Evolutionary conservation across 2,329 filamentous ascomycete genomes (phyloP).

Genomic region (Apiospora phragmitis): DNA sequence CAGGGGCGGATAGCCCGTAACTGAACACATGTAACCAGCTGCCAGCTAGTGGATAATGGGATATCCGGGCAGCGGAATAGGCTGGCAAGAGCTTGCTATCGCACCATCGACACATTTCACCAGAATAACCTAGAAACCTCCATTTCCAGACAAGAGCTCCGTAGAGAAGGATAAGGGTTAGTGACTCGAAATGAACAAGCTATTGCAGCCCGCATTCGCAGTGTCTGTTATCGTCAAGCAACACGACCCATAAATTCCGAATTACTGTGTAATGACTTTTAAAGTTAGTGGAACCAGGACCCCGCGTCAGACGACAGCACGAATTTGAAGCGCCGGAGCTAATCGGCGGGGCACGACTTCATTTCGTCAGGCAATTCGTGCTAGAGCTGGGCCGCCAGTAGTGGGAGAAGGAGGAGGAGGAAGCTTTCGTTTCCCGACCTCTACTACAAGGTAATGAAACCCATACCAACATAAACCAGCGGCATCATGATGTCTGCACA

Average conservation of each 20-base stretch:
- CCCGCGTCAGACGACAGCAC: constrained; percentile 3
- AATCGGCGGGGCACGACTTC: constrained; percentile 1
- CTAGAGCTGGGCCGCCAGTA: not conserved
- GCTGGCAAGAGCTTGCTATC: too few species aligned
- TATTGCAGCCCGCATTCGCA: too few species aligned
- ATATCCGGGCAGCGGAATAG: too few species aligned
- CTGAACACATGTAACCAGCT: too few species aligned
- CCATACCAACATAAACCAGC: not conserved
- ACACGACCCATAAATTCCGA: not conserved
- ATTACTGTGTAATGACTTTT: not conserved
- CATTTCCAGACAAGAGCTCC: too few species aligned
- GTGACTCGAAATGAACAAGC: too few species aligned
- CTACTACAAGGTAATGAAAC: not conserved
- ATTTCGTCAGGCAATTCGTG: not conserved
- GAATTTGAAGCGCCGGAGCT: constrained; percentile 3
- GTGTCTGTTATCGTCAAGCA: not conserved
- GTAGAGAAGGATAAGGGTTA: too few species aligned
- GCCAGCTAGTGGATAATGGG: too few species aligned
- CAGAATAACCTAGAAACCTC: too few species aligned
- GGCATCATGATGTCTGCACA: constrained; percentile 34
- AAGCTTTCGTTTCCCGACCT: not conserved
- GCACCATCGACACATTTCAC: too few species aligned
- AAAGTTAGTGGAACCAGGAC: constrained; percentile 1
- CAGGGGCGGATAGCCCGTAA: too few species aligned
- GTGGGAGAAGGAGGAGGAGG: not conserved